Conservation (phyloP, 2,329 filamentous ascomycete genomes). For the Diaporthe citrichinensis region DNA sequence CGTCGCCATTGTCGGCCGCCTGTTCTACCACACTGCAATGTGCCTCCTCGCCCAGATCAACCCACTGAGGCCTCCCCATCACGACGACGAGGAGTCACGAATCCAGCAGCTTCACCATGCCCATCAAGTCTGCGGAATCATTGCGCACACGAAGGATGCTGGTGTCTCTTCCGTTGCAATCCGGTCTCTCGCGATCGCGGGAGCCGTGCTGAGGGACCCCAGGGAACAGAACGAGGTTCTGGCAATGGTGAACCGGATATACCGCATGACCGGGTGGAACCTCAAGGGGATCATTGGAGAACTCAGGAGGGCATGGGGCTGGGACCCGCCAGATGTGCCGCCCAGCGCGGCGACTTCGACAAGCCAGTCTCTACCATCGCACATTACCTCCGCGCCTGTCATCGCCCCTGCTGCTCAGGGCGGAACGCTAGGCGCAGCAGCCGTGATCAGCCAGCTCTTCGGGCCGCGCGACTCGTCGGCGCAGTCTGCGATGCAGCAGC, state of each 20-base stretch:
- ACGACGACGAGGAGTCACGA: conserved; percentile 76
- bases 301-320: conserved; percentile 84
- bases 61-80: conserved; percentile 70
- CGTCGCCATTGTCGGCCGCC: conserved; percentile 82
- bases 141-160: conserved; percentile 85
- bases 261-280: conserved; percentile 83
- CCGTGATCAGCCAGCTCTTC: conserved; percentile 33
- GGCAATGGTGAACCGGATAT: conserved; percentile 81
- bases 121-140: conserved; percentile 89
- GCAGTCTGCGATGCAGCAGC: conserved; percentile 16
- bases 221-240: conserved; percentile 87
- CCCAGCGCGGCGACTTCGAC: neutral
- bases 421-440: conserved; percentile 13
- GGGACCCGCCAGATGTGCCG: conserved; percentile 58
- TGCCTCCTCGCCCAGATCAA: conserved; percentile 85
- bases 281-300: conserved; percentile 80
- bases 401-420: conserved; percentile 27
- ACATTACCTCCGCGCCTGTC: conserved; percentile 4
- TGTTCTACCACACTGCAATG: conserved; percentile 92
- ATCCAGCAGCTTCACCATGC: conserved; percentile 81
- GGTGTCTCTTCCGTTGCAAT: conserved; percentile 85
- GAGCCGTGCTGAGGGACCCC: conserved; percentile 76
- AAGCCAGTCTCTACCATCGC: conserved; percentile 10
- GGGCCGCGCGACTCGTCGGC: conserved; percentile 10
- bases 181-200: conserved; percentile 83